Evolutionary conservation across 2,329 filamentous ascomycete genomes (phyloP), one percentile per base, ranked within the genome.

Genomic region (Lecanosticta acicola): DNA sequence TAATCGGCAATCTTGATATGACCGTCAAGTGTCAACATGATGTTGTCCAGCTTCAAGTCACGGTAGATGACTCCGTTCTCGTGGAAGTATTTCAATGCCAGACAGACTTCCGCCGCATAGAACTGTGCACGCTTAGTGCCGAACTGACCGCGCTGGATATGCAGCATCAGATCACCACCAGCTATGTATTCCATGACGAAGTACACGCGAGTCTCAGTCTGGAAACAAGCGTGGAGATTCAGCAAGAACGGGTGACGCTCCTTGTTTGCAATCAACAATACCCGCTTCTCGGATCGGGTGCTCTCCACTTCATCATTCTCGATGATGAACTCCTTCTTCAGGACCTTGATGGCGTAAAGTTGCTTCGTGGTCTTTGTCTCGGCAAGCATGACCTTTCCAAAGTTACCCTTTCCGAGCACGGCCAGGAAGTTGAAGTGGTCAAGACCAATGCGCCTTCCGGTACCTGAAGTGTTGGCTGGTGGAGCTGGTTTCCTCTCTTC

Each of bases 121-220:
- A 98, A 98, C 58, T 98, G 93, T 55, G 93, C 91, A 57, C 93
- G 82, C 71, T 95, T 97, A 4, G 89, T 86, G 46, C 91, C 91
- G 63, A 98, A 98, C 64, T 94, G 87, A 14, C 91, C 91, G 49
- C 93, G 83, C 68, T 98, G 93, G 65, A 98, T 98, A 71, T 98
- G 93, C 70, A 97, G 76, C 93, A 98, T 98, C 65, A 98, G 71
- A 76, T 98, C 93, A 72, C 93, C 93, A 73, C 93, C 93, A 64
- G 89, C 95, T 54, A 98, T 88, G 66, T 98, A 98, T 71, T 98
- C 93, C 91, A 97, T 97, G 54, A 98, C 93, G 64, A 98, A 98
- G 73, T 98, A 98, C 17, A 98, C 90, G 59, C 93, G 78, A 4
- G 93, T 98, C 68, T 98, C 93, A 0, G 93, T 98, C 71, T 98